These are phyloP conservation scores for Sugiyamaella xylanicola DNA, from an alignment of 1,139 yeast genomes.

Conservation along the genomic window DNA sequence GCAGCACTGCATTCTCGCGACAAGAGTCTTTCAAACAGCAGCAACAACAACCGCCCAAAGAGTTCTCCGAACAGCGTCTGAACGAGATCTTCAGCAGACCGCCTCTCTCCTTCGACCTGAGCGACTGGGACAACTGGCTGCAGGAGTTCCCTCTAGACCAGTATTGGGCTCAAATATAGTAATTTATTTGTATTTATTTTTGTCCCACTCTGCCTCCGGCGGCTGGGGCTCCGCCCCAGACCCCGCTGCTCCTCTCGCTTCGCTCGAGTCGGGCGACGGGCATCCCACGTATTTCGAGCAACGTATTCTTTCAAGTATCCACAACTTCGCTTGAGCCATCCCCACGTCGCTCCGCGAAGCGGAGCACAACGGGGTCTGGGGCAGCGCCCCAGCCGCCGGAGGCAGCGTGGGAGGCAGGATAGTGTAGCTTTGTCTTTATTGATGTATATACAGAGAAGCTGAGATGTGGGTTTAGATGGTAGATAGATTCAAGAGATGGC, in stretches of 20 bases:
- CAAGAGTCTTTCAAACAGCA: background rate
- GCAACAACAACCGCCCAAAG: background rate
- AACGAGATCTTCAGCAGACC: slow-evolving; percentile 17
- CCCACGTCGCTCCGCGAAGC: too few relatives aligned
- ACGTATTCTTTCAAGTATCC: too few relatives aligned
- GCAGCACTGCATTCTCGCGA: slow-evolving; percentile 1
- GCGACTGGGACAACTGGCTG: slow-evolving; percentile 29
- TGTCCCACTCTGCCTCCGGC: too few relatives aligned
- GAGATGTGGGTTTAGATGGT: background rate
- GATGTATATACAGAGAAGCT: background rate
- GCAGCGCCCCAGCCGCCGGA: background rate
- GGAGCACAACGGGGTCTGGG: background rate
- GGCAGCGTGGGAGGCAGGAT: background rate
- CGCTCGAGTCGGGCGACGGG: too few relatives aligned
- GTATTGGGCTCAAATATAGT: slow-evolving; percentile 16
- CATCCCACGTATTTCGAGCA: too few relatives aligned
- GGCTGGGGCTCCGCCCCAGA: background rate
- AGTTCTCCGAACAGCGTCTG: slow-evolving; percentile 4
- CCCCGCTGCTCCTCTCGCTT: background rate
- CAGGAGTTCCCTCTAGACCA: slow-evolving; percentile 21
- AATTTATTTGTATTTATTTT: background rate
- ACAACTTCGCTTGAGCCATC: too few relatives aligned
- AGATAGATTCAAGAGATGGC: slow-evolving; percentile 61
- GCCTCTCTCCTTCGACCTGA: slow-evolving; percentile 26
- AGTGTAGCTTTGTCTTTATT: background rate